Evolutionary conservation across 495 filamentous ascomycete species (phyloP).

Genomic region (Amphirosellinia nigrospora): DNA sequence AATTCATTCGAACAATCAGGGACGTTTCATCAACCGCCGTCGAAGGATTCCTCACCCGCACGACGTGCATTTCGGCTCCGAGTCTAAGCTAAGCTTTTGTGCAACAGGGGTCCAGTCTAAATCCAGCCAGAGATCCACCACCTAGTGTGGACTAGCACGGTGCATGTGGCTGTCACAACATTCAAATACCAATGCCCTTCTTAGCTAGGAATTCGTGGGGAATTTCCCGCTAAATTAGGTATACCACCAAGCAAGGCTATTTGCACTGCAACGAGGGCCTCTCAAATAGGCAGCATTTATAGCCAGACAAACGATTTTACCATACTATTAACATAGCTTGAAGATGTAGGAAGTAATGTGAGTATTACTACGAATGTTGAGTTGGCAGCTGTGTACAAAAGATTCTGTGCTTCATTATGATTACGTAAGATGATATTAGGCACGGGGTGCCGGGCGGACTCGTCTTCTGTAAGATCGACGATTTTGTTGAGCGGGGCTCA

Average conservation of each 20-base stretch:
- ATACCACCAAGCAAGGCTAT: too few relatives aligned
- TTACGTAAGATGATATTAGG: neutral
- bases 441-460: neutral
- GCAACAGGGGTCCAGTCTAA: neutral
- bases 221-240: neutral
- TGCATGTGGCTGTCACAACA: neutral
- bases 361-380: neutral
- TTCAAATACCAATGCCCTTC: neutral
- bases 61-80: neutral
- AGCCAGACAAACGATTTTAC: neutral
- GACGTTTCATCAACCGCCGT: neutral
- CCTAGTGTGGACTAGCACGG: neutral
- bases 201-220: neutral
- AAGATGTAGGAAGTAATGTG: neutral
- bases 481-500: neutral
- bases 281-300: too few relatives aligned
- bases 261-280: neutral
- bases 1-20: neutral
- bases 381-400: neutral
- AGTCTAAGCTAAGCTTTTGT: too few relatives aligned
- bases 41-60: neutral
- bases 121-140: neutral
- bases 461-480: neutral
- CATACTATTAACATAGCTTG: neutral
- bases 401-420: neutral